Conservation (phyloP, 805 yeast genomes). For the Saccharomycopsis capsularis region DNA sequence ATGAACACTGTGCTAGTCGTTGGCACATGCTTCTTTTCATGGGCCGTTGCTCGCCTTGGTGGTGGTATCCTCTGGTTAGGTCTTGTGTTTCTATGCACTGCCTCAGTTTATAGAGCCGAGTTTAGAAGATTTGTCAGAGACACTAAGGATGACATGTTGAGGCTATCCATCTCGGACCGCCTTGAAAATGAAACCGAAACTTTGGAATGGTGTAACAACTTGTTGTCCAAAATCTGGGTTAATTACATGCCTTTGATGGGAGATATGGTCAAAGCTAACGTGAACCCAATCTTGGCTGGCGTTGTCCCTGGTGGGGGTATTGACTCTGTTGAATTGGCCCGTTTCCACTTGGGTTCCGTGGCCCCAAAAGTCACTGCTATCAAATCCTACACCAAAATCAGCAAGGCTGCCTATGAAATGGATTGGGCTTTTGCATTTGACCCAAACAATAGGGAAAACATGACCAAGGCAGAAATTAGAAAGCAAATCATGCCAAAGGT, state of each 20-base stretch:
- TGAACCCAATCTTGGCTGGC: conserved; percentile 61
- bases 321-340: conserved; percentile 63
- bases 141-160: conserved; percentile 66
- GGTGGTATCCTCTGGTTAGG: conserved; percentile 58
- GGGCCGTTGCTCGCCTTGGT: conserved; percentile 57
- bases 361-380: conserved; percentile 70
- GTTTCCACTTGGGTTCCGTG: conserved; percentile 74
- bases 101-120: conserved; percentile 65
- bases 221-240: conserved; percentile 77
- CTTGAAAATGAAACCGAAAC: conserved; percentile 61
- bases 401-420: conserved; percentile 66
- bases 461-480: conserved; percentile 69
- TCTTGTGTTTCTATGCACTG: conserved; percentile 51
- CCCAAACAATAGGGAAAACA: conserved; percentile 75
- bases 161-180: conserved; percentile 56
- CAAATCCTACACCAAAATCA: conserved; percentile 65
- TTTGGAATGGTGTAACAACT: conserved; percentile 75
- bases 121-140: conserved; percentile 70
- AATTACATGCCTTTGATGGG: conserved; percentile 82
- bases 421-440: conserved; percentile 78
- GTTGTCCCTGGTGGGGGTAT: conserved; percentile 81
- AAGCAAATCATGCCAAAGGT: conserved; percentile 74
- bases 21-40: conserved; percentile 68
- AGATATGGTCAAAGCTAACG: conserved; percentile 61
- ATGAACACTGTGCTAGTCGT: conserved; percentile 57